These are phyloP conservation scores for Melaleuca alternifolia DNA, from an alignment of 345 rosid genomes.

Conservation along the genomic window DNA sequence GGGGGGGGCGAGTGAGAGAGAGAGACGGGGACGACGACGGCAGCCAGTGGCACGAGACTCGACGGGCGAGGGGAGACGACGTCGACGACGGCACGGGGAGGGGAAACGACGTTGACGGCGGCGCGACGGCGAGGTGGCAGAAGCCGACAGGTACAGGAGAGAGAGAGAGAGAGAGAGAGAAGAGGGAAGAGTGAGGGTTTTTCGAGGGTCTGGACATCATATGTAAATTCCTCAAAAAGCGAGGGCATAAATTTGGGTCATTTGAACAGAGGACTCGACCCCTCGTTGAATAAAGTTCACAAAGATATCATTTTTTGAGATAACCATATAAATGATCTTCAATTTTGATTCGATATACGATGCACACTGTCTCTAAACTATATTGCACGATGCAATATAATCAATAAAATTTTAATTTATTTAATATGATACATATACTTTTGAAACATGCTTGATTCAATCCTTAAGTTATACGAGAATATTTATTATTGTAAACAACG, in stretches of 20 bases:
- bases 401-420: neutral
- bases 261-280: neutral
- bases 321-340: too few species aligned
- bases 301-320: too few species aligned
- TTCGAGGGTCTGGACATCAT: neutral
- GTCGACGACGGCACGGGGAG: too few species aligned
- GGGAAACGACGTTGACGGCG: neutral
- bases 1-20: neutral
- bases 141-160: neutral
- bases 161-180: neutral
- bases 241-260: neutral
- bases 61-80: neutral
- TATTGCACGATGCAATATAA: rapidly evolving
- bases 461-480: rapidly evolving
- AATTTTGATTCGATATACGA: too few species aligned
- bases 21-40: neutral
- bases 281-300: too few species aligned
- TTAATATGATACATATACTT: neutral
- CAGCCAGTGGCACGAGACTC: neutral
- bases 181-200: neutral
- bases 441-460: neutral
- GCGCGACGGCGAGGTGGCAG: neutral
- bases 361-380: rapidly evolving
- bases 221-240: neutral
- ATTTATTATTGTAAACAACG: rapidly evolving